Evolutionary conservation across 2,329 filamentous ascomycete genomes (phyloP), one percentile per base, ranked within the genome.

Genomic region (Ophiostoma sp.): DNA sequence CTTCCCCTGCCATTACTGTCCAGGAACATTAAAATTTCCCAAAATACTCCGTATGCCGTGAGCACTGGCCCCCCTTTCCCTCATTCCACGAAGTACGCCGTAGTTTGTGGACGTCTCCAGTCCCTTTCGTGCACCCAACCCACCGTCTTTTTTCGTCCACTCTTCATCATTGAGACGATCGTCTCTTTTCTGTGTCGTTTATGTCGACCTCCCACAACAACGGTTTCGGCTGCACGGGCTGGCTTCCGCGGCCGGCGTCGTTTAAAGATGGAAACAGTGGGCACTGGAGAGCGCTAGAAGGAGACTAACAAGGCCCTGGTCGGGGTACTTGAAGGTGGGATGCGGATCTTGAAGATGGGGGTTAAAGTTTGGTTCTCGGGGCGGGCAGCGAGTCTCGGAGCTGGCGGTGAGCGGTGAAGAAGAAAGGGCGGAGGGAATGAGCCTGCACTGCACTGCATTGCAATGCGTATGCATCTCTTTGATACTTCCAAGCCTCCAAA

Each of bases 171-270:
- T 31, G 17, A 17, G 11, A 31, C 4, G 11, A 31, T 31, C 11
- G 25, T 22, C 48, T 22, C 22, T 52, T 42, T 42, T 15, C 4
- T 36, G 19, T 17, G 45, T 19, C 12, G 45, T 22, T n/a, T n/a
- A 25, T 22, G 17, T 36, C 17, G 45, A n/a, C 66, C 50, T 25
- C 11, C 50, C 50, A 22, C 31, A 59, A 4, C 36, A 15, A 42
- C 69, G 50, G 69, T 63, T 48, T 63, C 69, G 69, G 69, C 52
- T 71, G 42, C 22, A 57, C 55, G 69, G 69, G 36, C 42, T 48
- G 36, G 7, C 36, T 71, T 61, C 69, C 69, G 69, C 69, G 50
- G 69, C 33, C 69, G 69, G 52, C 39, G 69, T 55, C 22, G 22
- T 31, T 48, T 28, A 50, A 28, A 71, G 55, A 57, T 22, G 55